Evolutionary conservation across 345 rosid genomes (phyloP).

Genomic region (Salix viminalis): DNA sequence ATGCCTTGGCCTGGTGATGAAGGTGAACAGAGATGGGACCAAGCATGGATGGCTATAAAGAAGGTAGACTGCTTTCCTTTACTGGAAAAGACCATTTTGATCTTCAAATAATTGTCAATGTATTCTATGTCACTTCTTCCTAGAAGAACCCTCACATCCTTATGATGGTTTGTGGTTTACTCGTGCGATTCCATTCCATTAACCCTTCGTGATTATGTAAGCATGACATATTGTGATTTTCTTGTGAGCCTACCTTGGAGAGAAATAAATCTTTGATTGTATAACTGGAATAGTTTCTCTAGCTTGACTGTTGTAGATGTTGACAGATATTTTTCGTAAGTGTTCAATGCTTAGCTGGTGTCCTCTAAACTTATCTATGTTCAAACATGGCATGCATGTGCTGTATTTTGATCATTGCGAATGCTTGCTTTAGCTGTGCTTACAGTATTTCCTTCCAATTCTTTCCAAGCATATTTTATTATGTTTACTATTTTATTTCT

Average conservation of each 20-base stretch:
- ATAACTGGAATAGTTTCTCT: not conserved
- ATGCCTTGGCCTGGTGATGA: conserved; percentile 99
- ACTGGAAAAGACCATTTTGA: not conserved
- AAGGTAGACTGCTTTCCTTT: conserved; percentile 46
- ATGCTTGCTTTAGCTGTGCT: not conserved
- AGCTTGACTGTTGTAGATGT: not conserved
- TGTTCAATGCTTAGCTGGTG: not conserved
- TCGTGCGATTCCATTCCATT: not conserved
- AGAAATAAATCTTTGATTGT: not conserved
- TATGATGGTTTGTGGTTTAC: not conserved
- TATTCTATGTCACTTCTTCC: not conserved
- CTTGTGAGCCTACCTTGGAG: not conserved
- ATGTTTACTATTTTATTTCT: not conserved
- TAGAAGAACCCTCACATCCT: not conserved
- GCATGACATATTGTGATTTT: not conserved
- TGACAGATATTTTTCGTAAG: not conserved
- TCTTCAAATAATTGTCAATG: not conserved
- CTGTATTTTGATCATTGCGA: not conserved
- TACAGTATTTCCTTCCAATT: not conserved
- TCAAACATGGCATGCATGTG: not conserved
- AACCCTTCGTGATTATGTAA: not conserved
- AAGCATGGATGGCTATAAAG: conserved; percentile 96
- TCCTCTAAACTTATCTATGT: not conserved
- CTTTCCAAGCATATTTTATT: not conserved
- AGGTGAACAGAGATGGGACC: conserved; percentile 86